Percentiles rank a stretch among this genome's conserved stretches.
phyloP scores from a whole-genome alignment of 1,284 basidiomycete species.

The Ceratobasidium papillatum region DNA sequence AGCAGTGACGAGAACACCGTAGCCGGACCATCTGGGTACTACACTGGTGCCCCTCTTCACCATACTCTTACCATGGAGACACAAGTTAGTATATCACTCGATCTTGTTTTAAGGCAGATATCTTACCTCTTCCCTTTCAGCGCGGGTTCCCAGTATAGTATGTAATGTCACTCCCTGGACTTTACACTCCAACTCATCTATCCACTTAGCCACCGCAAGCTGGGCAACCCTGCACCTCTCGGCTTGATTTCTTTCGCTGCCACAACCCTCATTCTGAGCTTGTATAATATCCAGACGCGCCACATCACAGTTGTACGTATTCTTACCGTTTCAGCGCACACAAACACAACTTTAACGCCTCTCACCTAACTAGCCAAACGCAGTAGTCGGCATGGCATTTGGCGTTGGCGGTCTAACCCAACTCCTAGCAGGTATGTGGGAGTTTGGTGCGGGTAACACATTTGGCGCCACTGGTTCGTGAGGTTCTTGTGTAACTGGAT shows the following conservation, averaged over 20 bases:
- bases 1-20: conserved; percentile 8
- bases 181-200: neutral
- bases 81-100: neutral
- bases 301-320: conserved; percentile 48
- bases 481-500: neutral
- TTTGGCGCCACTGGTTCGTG: conserved; percentile 74
- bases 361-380: conserved; percentile 66
- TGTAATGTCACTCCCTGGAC: neutral
- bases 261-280: conserved; percentile 60
- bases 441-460: conserved; percentile 77
- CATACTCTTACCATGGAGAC: conserved; percentile 16
- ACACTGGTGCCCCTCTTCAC: neutral
- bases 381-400: conserved; percentile 84
- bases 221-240: conserved; percentile 65
- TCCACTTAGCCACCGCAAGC: conserved; percentile 41
- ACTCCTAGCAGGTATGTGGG: conserved; percentile 79
- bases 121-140: neutral
- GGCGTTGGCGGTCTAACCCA: conserved; percentile 86
- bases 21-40: neutral
- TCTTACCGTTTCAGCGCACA: neutral
- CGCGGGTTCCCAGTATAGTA: conserved; percentile 33
- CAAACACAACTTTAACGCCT: conserved; percentile 65
- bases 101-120: neutral
- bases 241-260: conserved; percentile 52
- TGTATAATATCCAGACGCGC: conserved; percentile 53